Evolutionary conservation across 306 rosid genomes (phyloP).

Genomic region (Comarum palustre): DNA sequence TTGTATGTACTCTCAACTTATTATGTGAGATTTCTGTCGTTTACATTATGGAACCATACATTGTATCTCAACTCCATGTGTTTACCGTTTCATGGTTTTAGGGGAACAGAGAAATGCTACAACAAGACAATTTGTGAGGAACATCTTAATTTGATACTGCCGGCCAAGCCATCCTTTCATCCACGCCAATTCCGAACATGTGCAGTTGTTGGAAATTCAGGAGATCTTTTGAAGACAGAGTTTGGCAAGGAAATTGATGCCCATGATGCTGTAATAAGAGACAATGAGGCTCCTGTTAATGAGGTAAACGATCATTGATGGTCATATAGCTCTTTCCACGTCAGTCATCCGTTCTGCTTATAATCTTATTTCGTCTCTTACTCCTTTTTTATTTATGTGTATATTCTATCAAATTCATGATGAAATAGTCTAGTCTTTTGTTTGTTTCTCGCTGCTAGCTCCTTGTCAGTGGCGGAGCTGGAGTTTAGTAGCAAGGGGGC

Average conservation of each 20-base stretch:
- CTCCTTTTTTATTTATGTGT: background rate
- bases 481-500: too few species aligned
- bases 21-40: slow-evolving; percentile 15
- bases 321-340: background rate
- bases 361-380: background rate
- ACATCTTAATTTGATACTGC: slow-evolving; percentile 73
- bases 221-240: slow-evolving; percentile 83
- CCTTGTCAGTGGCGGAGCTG: background rate
- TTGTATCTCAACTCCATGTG: slow-evolving; percentile 14
- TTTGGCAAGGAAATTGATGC: slow-evolving; percentile 86
- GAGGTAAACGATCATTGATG: slow-evolving; percentile 43
- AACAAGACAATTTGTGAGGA: slow-evolving; percentile 85
- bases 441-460: background rate
- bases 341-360: background rate
- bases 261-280: slow-evolving; percentile 90
- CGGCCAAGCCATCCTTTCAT: slow-evolving; percentile 83
- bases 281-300: slow-evolving; percentile 97
- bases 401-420: background rate
- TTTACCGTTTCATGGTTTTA: slow-evolving; percentile 25
- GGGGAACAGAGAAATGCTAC: slow-evolving; percentile 74
- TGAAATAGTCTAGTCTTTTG: background rate
- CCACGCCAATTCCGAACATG: slow-evolving; percentile 77
- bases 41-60: slow-evolving; percentile 1
- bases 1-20: slow-evolving; percentile 49
- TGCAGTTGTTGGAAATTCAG: slow-evolving; percentile 98